Base-by-base conservation (phyloP, 2,329 filamentous ascomycete genomes). In the Exophiala spinifera region DNA sequence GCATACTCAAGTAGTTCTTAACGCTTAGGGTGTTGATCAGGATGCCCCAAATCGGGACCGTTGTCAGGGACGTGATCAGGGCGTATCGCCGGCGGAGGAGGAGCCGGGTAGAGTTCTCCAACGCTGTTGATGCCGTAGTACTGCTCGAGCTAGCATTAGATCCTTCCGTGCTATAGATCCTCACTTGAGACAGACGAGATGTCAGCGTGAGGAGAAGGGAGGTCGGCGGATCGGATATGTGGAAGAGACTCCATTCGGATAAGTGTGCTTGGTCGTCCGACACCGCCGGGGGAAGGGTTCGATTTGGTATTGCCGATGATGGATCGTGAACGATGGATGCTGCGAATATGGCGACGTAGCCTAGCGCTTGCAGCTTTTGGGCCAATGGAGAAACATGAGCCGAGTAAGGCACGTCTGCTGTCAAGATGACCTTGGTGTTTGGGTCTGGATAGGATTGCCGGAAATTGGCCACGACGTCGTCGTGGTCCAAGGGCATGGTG, bases 11-110 rank as follows among this genome's bases (percentile, higher is more conserved):
- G 74, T 96, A 97, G 69, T 96, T 95, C 56, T 87, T 85, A 4
- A 97, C 90, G 19, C 88, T 92, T 3, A 99, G 83, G 0, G 94
- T 99, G 72, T 97, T 97, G 71, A 99, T 91, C 1, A 99, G 77
- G 57, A 99, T 96, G 6, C 94, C 94, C 63, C 96, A 90, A 47
- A 96, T 84, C 17, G 90, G 85, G 0, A 86, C 87, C 0, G 90
- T 89, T 15, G 86, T 84, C 23, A 97, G 83, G 0, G 84, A 84
- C 1, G 92, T 87, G 10, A 96, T 79, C 54, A 94, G 85, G 1
- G 87, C 94, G 70, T 97, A 99, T 34, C 94, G 88, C 2, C 94
- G 87, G 21, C 89, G 86, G 14, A 99, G 82, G 20, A 80, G 73
- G 7, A 76, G 71, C n/a, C 81, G 63, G 10, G 81, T 81, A 3